A percentile compares a stretch with the other conserved stretches of the same genome.
These are phyloP conservation scores for Emydomyces testavorans DNA, from an alignment of 2,329 filamentous ascomycete genomes.

Conservation along the genomic window DNA sequence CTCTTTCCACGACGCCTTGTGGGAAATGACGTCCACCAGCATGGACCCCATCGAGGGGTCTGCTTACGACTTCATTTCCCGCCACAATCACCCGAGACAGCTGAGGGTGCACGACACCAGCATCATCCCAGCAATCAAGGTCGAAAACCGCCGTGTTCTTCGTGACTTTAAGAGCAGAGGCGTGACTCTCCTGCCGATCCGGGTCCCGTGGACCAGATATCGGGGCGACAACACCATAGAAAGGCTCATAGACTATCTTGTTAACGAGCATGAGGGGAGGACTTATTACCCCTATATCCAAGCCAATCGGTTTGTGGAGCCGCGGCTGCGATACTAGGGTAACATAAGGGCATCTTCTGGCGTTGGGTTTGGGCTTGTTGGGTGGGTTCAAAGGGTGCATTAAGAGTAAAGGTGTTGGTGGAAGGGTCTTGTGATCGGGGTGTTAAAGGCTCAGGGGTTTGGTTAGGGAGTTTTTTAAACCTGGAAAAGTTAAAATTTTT, in stretches of 20 bases:
- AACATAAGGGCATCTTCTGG: background rate
- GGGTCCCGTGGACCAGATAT: background rate
- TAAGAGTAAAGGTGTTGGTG: background rate
- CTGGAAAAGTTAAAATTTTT: too few relatives aligned
- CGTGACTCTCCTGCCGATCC: background rate
- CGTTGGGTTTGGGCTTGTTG: too few relatives aligned
- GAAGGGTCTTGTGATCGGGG: too few relatives aligned
- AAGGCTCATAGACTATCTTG: background rate
- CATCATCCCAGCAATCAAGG: background rate
- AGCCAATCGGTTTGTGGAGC: background rate
- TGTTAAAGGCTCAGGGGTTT: too few relatives aligned
- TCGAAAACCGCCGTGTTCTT: background rate
- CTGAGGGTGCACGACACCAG: background rate
- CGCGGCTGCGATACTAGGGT: background rate
- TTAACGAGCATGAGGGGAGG: background rate
- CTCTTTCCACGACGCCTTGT: background rate
- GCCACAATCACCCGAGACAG: background rate
- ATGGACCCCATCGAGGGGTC: background rate
- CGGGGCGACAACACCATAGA: background rate
- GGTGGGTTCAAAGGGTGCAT: too few relatives aligned
- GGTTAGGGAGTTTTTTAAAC: too few relatives aligned
- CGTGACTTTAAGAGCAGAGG: background rate
- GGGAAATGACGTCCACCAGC: background rate
- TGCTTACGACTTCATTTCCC: background rate
- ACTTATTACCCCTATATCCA: background rate